phyloP scores from a whole-genome alignment of 2,329 filamentous ascomycete genomes.

The Penicillium brevicompactum region DNA sequence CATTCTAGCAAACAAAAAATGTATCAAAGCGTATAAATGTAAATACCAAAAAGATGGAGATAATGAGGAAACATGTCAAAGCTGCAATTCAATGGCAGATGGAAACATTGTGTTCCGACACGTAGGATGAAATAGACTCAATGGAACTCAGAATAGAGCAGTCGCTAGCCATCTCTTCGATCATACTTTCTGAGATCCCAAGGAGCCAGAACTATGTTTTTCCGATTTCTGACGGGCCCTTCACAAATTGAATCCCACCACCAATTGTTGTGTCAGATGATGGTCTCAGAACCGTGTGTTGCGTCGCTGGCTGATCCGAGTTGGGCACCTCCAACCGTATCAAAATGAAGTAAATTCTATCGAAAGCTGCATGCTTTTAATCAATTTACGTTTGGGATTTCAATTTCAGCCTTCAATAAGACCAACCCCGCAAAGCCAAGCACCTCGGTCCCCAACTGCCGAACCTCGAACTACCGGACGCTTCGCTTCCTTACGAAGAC shows the following conservation, averaged over 20 bases:
- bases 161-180: not conserved
- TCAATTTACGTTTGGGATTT: not conserved
- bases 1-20: not conserved
- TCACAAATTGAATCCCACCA: not conserved
- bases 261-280: not conserved
- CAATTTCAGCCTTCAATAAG: not conserved
- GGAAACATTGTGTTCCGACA: slow-evolving; percentile 1
- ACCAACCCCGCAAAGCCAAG: slow-evolving; percentile 3
- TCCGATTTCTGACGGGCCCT: not conserved
- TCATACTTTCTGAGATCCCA: not conserved
- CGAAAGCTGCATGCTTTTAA: not conserved
- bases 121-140: not conserved
- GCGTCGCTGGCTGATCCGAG: not conserved
- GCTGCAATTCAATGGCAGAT: not conserved
- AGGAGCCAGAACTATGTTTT: not conserved
- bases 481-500: not conserved
- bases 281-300: not conserved
- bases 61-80: not conserved
- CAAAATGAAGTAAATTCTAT: not conserved
- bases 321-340: not conserved
- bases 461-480: not conserved
- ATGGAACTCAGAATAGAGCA: not conserved
- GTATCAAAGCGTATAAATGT: slow-evolving; percentile 8
- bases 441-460: slow-evolving; percentile 2
- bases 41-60: not conserved